These are phyloP conservation scores for Penicillium brasilianum DNA, from an alignment of 2,329 filamentous ascomycete species.

Conservation along the genomic window DNA sequence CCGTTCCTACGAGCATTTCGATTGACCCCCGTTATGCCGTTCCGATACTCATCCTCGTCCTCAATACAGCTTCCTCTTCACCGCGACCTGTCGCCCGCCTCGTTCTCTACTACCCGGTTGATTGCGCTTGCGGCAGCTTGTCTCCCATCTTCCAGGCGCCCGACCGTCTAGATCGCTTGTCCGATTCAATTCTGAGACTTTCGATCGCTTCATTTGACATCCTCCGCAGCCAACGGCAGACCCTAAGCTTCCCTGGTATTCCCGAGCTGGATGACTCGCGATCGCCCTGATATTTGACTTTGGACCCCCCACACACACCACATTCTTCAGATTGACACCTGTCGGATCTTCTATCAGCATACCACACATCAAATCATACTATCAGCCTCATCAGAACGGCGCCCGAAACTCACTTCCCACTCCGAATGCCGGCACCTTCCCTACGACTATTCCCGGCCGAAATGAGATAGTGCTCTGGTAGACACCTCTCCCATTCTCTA, in stretches of 20 bases:
- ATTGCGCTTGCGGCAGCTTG: background rate
- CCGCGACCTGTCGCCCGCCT: conserved; percentile 21
- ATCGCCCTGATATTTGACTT: conserved; percentile 6
- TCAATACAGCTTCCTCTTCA: conserved; percentile 17
- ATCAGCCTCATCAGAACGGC: background rate
- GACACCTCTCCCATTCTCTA: conserved; percentile 34
- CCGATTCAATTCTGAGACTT: conserved; percentile 1
- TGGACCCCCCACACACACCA: background rate
- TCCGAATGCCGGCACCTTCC: conserved; percentile 9
- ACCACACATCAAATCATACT: background rate
- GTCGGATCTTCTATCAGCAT: background rate
- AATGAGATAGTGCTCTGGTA: conserved; percentile 47
- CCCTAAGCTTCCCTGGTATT: background rate
- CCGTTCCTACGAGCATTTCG: background rate
- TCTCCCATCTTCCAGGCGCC: background rate
- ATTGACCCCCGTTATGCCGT: background rate
- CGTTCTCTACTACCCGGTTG: conserved; percentile 11
- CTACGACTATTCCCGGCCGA: conserved; percentile 14
- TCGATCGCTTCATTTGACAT: background rate
- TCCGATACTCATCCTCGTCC: background rate
- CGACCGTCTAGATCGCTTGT: background rate
- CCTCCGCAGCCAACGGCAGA: background rate
- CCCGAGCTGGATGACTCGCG: conserved; percentile 13
- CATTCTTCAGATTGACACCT: conserved; percentile 1
- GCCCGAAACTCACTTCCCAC: background rate